Evolutionary conservation across 2,329 filamentous ascomycete genomes (phyloP).

Genomic region (Penicillium sp.): DNA sequence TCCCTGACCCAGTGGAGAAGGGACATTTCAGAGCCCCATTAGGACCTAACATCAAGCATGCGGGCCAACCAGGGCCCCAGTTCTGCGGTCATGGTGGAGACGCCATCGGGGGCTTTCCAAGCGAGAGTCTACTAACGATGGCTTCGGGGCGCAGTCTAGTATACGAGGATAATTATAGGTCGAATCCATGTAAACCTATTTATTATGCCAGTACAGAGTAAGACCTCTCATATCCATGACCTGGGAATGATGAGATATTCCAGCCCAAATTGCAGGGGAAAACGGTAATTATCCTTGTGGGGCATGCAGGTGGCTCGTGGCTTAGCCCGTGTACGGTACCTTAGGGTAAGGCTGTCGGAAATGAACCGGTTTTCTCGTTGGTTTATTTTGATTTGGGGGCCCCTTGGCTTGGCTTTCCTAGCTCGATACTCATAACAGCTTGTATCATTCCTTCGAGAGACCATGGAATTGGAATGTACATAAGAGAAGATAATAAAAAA

Average conservation of each 20-base stretch:
- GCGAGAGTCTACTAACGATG: not conserved
- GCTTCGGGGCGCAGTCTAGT: conserved; percentile 1
- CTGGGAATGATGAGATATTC: not conserved
- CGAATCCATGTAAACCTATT: not conserved
- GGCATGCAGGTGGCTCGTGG: not conserved
- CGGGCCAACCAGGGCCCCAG: not conserved
- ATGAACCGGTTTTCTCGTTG: not conserved
- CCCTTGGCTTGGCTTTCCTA: not conserved
- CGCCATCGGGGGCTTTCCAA: not conserved
- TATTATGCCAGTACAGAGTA: not conserved
- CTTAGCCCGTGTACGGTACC: not conserved
- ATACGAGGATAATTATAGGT: not conserved
- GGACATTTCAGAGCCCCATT: conserved; percentile 4
- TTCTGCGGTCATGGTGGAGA: not conserved
- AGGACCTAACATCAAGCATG: not conserved
- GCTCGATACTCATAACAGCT: not conserved
- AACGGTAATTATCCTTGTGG: not conserved
- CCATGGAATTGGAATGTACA: not conserved
- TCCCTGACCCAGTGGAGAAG: conserved; percentile 2
- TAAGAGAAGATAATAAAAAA: not conserved
- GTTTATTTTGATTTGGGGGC: not conserved
- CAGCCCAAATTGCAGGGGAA: too few relatives aligned
- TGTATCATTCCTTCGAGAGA: not conserved
- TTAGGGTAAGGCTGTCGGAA: not conserved
- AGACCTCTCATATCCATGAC: not conserved